phyloP scores from a whole-genome alignment of 176 grass and related monocot genomes.

The Pontederia paniculata region DNA sequence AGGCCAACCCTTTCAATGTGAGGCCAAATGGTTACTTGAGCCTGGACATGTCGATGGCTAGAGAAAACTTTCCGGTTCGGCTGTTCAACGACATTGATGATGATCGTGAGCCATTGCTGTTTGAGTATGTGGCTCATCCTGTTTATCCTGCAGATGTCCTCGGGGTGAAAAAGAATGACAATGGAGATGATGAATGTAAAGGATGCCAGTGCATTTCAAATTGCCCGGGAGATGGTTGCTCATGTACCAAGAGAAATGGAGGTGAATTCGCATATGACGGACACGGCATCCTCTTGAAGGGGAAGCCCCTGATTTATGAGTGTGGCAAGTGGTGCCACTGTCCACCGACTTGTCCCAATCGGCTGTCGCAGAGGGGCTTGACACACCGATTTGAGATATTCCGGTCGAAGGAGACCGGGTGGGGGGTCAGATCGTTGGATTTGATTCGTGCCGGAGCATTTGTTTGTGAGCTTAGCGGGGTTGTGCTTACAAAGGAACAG shows the following conservation, averaged over 20 bases:
- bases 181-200: background rate
- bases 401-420: constrained; percentile 57
- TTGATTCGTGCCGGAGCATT: constrained; percentile 66
- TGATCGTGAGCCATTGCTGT: constrained; percentile 35
- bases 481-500: constrained; percentile 27
- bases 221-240: constrained; percentile 33
- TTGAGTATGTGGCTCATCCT: constrained; percentile 34
- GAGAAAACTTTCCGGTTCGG: constrained; percentile 30
- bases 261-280: constrained; percentile 29
- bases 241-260: constrained; percentile 38
- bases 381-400: constrained; percentile 71
- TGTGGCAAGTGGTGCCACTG: constrained; percentile 51
- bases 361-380: constrained; percentile 58
- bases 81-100: constrained; percentile 60
- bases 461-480: constrained; percentile 58
- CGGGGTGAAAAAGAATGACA: constrained; percentile 7
- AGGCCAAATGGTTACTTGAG: constrained; percentile 37
- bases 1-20: constrained; percentile 19
- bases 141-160: constrained; percentile 19
- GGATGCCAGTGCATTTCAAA: constrained; percentile 28
- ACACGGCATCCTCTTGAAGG: constrained; percentile 46
- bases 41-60: constrained; percentile 48
- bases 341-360: constrained; percentile 44
- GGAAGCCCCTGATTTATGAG: constrained; percentile 68
- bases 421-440: constrained; percentile 74